Evolutionary conservation across 441 rosid genomes (phyloP), one percentile per base, ranked within the genome.

Genomic region (Breynia disticha): DNA sequence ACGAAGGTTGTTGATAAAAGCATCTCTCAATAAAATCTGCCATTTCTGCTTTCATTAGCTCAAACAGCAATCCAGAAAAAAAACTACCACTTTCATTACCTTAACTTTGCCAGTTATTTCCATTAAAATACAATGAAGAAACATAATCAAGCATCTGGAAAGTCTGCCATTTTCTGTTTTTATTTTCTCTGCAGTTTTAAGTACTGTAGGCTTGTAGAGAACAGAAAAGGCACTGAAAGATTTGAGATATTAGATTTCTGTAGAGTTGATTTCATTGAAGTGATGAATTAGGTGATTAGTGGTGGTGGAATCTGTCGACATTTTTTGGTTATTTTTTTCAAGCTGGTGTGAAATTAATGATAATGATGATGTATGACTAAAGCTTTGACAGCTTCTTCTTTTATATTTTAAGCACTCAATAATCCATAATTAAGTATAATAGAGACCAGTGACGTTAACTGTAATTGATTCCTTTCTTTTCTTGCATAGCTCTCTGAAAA

Each of bases 1-100:
- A 48, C 54, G 67, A 72, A 41, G 43, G 57, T 59, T 60, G 67
- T 39, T 69, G 43, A 20, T 57, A 52, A 60, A 35, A 59, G 8
- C 19, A n/a, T 46, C 20, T 21, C 12, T 18, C 16, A 19, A 47
- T 18, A 19, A 17, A 22, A 43, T 35, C 48, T 51, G 22, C 32
- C 32, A 24, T 45, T 11, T 28, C 43, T 2, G 28, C 20, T n/a
- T 35, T 42, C 8, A 13, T 52, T 35, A n/a, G 54, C 35, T 28
- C 14, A 45, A 50, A 22, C 19, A 39, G 54, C 53, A 19, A 38
- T 11, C 48, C n/a, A n/a, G n/a, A n/a, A n/a, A n/a, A n/a, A n/a
- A n/a, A n/a, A n/a, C n/a, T n/a, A n/a, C n/a, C n/a, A n/a, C n/a
- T n/a, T n/a, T n/a, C n/a, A n/a, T 41, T 11, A 48, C 20, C 20